Evolutionary conservation across 2,329 filamentous ascomycete species (phyloP).

Genomic region (Beauveria sp.): DNA sequence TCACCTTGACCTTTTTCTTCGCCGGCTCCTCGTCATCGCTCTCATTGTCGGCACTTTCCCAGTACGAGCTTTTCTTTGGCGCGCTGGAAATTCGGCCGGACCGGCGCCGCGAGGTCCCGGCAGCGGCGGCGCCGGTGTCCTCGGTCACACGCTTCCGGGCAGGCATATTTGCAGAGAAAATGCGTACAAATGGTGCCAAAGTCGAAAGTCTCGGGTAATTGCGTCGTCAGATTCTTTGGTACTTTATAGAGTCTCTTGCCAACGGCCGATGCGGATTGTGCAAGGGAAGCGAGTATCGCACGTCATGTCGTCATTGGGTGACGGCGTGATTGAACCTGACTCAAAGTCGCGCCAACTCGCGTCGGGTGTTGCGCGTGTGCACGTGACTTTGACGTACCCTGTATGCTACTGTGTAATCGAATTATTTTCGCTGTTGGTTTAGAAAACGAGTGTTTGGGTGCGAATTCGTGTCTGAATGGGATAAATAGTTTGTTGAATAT

Average conservation of each 20-base stretch:
- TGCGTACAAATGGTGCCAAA: background rate
- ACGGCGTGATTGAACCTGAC: background rate
- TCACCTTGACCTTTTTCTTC: constrained; percentile 20
- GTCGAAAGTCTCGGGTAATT: background rate
- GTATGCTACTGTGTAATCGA: background rate
- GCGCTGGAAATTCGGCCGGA: constrained; percentile 39
- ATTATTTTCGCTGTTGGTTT: background rate
- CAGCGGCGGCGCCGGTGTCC: constrained; percentile 16
- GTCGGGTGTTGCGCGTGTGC: background rate
- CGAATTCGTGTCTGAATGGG: background rate
- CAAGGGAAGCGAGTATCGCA: background rate
- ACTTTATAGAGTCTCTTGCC: background rate
- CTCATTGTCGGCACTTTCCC: constrained; percentile 31
- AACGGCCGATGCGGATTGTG: background rate
- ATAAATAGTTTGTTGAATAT: background rate
- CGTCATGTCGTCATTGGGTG: background rate
- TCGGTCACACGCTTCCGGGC: constrained; percentile 30
- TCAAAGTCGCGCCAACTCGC: background rate
- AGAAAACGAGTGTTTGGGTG: background rate
- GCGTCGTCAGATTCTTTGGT: too few relatives aligned
- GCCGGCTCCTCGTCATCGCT: constrained; percentile 16
- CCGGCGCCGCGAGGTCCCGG: constrained; percentile 30
- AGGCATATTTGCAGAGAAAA: constrained; percentile 24
- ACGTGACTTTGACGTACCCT: background rate
- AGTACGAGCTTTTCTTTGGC: constrained; percentile 43